phyloP scores from a whole-genome alignment of 2,329 filamentous ascomycete species.

The Colletotrichum tamarilloi region DNA sequence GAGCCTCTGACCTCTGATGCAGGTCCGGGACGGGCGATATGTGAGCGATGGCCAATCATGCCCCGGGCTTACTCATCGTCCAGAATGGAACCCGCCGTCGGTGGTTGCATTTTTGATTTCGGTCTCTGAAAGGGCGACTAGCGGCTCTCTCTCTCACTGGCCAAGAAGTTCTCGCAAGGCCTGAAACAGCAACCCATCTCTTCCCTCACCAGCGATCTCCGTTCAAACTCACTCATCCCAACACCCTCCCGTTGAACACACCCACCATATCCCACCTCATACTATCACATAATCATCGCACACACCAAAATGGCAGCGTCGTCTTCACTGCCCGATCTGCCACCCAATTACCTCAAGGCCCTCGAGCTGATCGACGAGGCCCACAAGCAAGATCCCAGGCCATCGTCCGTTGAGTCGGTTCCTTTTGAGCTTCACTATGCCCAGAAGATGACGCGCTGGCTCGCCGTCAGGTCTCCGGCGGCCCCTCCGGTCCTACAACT shows the following conservation, averaged over 20 bases:
- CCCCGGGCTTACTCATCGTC: slow-evolving; percentile 23
- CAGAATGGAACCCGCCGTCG: too few relatives aligned
- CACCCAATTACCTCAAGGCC: slow-evolving; percentile 59
- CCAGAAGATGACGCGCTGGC: slow-evolving; percentile 80
- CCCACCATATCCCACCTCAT: background rate
- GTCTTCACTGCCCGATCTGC: slow-evolving; percentile 45
- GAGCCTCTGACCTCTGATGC: slow-evolving; percentile 1
- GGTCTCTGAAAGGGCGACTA: background rate
- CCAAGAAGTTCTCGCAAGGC: background rate
- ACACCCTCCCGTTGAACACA: background rate
- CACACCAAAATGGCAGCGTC: slow-evolving; percentile 8
- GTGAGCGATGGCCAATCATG: background rate
- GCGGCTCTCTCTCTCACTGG: background rate
- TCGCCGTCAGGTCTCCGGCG: slow-evolving; percentile 67
- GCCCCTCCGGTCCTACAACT: slow-evolving; percentile 77
- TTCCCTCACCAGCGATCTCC: background rate
- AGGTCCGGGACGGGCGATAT: background rate
- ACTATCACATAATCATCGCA: background rate
- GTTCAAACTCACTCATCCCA: background rate
- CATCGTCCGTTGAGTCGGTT: slow-evolving; percentile 54
- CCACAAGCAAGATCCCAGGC: slow-evolving; percentile 50
- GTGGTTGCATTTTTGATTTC: too few relatives aligned
- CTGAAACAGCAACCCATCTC: slow-evolving; percentile 8
- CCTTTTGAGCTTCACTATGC: slow-evolving; percentile 89
- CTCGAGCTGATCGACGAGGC: slow-evolving; percentile 79